Conservation (phyloP, 805 yeast genomes). For the Yarrowia sp. region DNA sequence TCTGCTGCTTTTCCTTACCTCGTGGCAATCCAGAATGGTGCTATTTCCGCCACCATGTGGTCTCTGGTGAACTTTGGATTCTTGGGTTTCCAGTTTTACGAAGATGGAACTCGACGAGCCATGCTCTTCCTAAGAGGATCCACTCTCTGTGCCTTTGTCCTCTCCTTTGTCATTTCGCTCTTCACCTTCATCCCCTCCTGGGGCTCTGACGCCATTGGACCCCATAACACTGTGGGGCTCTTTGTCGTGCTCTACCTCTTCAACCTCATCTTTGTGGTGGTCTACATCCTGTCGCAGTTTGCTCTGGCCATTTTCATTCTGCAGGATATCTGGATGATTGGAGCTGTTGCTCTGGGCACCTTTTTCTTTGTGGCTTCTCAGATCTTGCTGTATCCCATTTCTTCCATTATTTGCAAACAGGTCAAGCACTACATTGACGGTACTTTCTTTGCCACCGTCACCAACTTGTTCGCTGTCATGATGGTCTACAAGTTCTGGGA, state of each 20-base stretch:
- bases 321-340: slow-evolving; percentile 82
- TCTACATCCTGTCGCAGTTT: slow-evolving; percentile 66
- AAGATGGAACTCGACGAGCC: slow-evolving; percentile 78
- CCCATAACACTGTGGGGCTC: slow-evolving; percentile 62
- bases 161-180: slow-evolving; percentile 65
- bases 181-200: slow-evolving; percentile 64
- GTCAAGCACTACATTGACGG: slow-evolving; percentile 90
- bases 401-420: slow-evolving; percentile 61
- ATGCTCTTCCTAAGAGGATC: slow-evolving; percentile 54
- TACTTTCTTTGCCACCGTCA: slow-evolving; percentile 73
- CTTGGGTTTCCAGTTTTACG: slow-evolving; percentile 87
- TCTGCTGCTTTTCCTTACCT: slow-evolving; percentile 72
- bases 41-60: slow-evolving; percentile 69
- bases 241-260: slow-evolving; percentile 69
- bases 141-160: slow-evolving; percentile 56
- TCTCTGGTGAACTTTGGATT: slow-evolving; percentile 70
- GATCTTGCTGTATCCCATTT: slow-evolving; percentile 66
- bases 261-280: slow-evolving; percentile 62
- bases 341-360: slow-evolving; percentile 70
- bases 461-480: slow-evolving; percentile 81
- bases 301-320: slow-evolving; percentile 65
- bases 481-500: slow-evolving; percentile 98
- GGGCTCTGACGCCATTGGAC: slow-evolving; percentile 47
- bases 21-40: slow-evolving; percentile 76
- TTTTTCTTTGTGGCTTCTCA: slow-evolving; percentile 82